These are phyloP conservation scores for Zanthoxylum bungeanum DNA, from an alignment of 345 rosid species.

Conservation along the genomic window DNA sequence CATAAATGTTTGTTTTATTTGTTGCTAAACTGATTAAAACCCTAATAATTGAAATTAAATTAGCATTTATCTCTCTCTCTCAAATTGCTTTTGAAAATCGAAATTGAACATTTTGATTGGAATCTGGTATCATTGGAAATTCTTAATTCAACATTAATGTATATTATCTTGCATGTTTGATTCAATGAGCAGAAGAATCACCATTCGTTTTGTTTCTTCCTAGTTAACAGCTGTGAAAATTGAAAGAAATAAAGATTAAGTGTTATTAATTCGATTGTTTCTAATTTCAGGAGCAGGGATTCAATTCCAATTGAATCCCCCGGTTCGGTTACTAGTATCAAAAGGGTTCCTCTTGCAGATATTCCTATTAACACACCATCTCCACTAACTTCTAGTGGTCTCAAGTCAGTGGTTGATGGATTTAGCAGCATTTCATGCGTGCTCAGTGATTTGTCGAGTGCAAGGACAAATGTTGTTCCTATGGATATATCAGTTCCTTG, in stretches of 20 bases:
- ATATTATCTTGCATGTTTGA: neutral
- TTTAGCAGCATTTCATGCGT: constrained; percentile 14
- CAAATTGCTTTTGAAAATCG: neutral
- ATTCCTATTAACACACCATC: constrained; percentile 39
- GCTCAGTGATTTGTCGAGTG: constrained; percentile 10
- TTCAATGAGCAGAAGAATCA: neutral
- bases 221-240: neutral
- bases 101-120: neutral
- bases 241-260: neutral
- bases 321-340: constrained; percentile 19
- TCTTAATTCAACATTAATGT: neutral
- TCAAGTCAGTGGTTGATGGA: constrained; percentile 12
- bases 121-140: neutral
- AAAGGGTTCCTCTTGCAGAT: constrained; percentile 58
- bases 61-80: neutral
- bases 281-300: constrained; percentile 30
- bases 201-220: neutral
- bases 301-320: constrained; percentile 19
- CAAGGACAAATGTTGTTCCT: constrained; percentile 17
- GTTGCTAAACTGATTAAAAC: neutral
- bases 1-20: neutral
- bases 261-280: constrained; percentile 1
- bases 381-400: constrained; percentile 10
- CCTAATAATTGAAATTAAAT: neutral
- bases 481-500: constrained; percentile 26